These are phyloP conservation scores for Paramarasmius palmivorus DNA, from an alignment of 1,284 basidiomycete genomes.

Conservation along the genomic window DNA sequence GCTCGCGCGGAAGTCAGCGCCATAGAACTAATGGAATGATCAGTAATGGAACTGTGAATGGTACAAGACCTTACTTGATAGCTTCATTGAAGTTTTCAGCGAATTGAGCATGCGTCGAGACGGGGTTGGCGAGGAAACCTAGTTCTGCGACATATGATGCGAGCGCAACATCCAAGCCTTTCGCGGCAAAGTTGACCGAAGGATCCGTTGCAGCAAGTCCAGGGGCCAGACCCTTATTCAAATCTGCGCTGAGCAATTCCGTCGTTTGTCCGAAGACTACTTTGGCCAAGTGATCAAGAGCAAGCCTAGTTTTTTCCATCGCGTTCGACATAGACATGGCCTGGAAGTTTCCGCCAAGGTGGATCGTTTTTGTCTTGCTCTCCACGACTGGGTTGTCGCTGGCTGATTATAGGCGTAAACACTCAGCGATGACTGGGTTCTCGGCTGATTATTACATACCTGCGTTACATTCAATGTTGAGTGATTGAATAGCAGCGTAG, in stretches of 20 bases:
- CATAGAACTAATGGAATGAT: no score
- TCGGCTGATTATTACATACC: conserved; percentile 36
- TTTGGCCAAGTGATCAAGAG: conserved; percentile 59
- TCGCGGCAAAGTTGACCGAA: conserved; percentile 57
- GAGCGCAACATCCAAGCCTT: conserved; percentile 23
- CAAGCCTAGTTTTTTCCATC: conserved; percentile 61
- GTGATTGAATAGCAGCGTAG: conserved; percentile 44
- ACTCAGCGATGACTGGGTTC: no score
- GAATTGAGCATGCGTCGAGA: conserved; percentile 3
- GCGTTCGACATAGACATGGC: conserved; percentile 62
- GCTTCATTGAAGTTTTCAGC: conserved; percentile 2
- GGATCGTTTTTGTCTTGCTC: conserved; percentile 42
- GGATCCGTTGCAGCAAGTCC: conserved; percentile 56
- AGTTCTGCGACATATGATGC: conserved; percentile 2
- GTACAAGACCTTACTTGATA: conserved; percentile 3
- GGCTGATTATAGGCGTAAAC: conserved; percentile 31
- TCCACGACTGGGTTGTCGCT: conserved; percentile 62
- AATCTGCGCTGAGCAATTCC: conserved; percentile 56
- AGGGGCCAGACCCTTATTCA: conserved; percentile 58
- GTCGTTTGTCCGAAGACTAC: conserved; percentile 61
- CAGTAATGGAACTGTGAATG: no score
- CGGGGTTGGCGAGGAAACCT: conserved; percentile 3
- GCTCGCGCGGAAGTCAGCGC: no score
- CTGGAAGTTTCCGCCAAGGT: conserved; percentile 64
- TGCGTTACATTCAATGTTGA: conserved; percentile 60